phyloP scores from a whole-genome alignment of 768 basidiomycete species.

The Galerina marginata region DNA sequence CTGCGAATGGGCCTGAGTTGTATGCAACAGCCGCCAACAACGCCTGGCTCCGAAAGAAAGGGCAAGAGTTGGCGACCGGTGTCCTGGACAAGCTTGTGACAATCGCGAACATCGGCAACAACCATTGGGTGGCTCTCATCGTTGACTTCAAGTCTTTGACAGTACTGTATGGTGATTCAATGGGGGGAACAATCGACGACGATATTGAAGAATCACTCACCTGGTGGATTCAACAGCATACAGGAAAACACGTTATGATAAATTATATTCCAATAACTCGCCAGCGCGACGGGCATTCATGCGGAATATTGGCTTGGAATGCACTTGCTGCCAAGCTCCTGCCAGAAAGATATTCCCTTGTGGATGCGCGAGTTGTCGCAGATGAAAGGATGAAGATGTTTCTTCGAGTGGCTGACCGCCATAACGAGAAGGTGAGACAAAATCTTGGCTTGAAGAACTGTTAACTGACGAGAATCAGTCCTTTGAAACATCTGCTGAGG shows the following conservation, averaged over 20 bases:
- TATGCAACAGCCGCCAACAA: not conserved
- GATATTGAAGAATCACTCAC: constrained; percentile 10
- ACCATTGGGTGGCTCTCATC: constrained; percentile 23
- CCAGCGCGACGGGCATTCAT: constrained; percentile 22
- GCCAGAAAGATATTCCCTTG: not conserved
- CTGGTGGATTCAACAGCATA: constrained; percentile 26
- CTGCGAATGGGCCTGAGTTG: not conserved
- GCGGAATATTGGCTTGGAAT: constrained; percentile 27
- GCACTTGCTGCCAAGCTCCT: constrained; percentile 16
- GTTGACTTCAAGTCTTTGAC: constrained; percentile 16
- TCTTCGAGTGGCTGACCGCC: constrained; percentile 7
- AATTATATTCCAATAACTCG: constrained; percentile 17
- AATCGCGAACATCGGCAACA: constrained; percentile 14
- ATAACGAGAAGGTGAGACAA: constrained; percentile 6
- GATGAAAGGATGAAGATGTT: constrained; percentile 21
- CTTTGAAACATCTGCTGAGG: not conserved
- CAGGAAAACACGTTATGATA: constrained; percentile 9
- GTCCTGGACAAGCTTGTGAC: constrained; percentile 10
- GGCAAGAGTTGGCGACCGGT: constrained; percentile 12
- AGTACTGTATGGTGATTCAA: constrained; percentile 23
- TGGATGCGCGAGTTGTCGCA: not conserved
- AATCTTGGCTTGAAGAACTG: not conserved
- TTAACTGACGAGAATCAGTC: constrained; percentile 1
- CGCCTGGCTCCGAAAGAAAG: constrained; percentile 10
- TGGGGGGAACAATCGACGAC: constrained; percentile 11